Percentiles rank a stretch among this genome's conserved stretches.
phyloP scores from a whole-genome alignment of 2,329 filamentous ascomycete species.

The Paramyrothecium sp. region DNA sequence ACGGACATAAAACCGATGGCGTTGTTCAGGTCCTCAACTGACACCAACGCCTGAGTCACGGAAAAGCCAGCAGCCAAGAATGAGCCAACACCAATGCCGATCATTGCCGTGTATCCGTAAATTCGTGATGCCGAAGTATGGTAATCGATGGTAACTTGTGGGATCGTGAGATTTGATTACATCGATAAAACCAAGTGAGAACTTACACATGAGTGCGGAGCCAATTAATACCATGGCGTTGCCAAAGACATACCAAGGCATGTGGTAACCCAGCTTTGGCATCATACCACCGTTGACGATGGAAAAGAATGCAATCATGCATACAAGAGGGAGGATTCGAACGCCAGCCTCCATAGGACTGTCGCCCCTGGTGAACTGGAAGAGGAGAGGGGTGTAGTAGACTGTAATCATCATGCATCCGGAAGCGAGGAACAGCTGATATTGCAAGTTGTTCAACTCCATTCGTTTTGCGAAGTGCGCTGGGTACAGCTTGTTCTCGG shows the following conservation, averaged over 20 bases:
- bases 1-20: constrained; percentile 34
- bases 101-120: constrained; percentile 34
- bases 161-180: background rate
- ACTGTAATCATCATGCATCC: constrained; percentile 22
- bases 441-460: constrained; percentile 7
- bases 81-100: constrained; percentile 37
- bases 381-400: constrained; percentile 51
- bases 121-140: constrained; percentile 14
- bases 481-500: constrained; percentile 34
- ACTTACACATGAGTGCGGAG: constrained; percentile 26
- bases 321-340: constrained; percentile 38
- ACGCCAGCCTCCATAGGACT: constrained; percentile 35
- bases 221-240: constrained; percentile 30
- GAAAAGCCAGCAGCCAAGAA: constrained; percentile 31
- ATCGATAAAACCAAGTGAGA: background rate
- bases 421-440: constrained; percentile 16
- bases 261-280: constrained; percentile 32
- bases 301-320: constrained; percentile 29
- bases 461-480: constrained; percentile 14
- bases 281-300: constrained; percentile 34
- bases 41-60: constrained; percentile 29
- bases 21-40: constrained; percentile 20
- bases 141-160: constrained; percentile 5
- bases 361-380: constrained; percentile 44
- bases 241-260: constrained; percentile 35